Percentiles rank a stretch among this genome's conserved stretches.
Evolutionary conservation across 345 rosid genomes (phyloP).

Genomic region (Chamaenerion angustifolium): DNA sequence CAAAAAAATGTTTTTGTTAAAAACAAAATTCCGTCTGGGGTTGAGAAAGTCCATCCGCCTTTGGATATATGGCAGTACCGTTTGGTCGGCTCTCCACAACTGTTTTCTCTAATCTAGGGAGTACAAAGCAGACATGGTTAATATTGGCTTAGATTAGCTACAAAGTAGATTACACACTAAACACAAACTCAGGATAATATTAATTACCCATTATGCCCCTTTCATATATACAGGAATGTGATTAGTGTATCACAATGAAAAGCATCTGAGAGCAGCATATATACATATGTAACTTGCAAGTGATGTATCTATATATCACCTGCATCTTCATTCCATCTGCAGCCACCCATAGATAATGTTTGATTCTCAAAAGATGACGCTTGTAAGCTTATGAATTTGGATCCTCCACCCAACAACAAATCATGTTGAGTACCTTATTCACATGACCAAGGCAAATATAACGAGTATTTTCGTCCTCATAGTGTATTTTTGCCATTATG

Average conservation of each 20-base stretch:
- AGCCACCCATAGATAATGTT: constrained; percentile 51
- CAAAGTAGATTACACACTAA: too few relatives aligned
- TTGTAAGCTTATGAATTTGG: constrained; percentile 37
- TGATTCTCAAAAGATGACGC: constrained; percentile 33
- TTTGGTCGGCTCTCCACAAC: constrained; percentile 10
- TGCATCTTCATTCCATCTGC: constrained; percentile 72
- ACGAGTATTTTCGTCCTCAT: constrained; percentile 38
- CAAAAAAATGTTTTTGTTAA: not conserved
- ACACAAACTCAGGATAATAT: too few relatives aligned
- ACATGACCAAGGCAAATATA: constrained; percentile 41
- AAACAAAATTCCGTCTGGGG: constrained; percentile 18
- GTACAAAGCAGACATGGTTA: not conserved
- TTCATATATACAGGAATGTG: not conserved
- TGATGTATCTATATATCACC: constrained; percentile 8
- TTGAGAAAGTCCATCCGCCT: constrained; percentile 78
- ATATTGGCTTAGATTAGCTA: not conserved
- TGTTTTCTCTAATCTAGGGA: constrained; percentile 20
- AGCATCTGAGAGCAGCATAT: too few relatives aligned
- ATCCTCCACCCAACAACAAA: constrained; percentile 50
- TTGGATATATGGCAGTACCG: constrained; percentile 47
- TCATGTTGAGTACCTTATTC: constrained; percentile 55
- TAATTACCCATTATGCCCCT: constrained; percentile 67
- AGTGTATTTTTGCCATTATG: too few relatives aligned
- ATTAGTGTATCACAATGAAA: not conserved
- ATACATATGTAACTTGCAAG: too few relatives aligned